These are phyloP conservation scores for Coniferiporia sulphurascens DNA, from an alignment of 1,284 basidiomycete species.

Conservation along the genomic window DNA sequence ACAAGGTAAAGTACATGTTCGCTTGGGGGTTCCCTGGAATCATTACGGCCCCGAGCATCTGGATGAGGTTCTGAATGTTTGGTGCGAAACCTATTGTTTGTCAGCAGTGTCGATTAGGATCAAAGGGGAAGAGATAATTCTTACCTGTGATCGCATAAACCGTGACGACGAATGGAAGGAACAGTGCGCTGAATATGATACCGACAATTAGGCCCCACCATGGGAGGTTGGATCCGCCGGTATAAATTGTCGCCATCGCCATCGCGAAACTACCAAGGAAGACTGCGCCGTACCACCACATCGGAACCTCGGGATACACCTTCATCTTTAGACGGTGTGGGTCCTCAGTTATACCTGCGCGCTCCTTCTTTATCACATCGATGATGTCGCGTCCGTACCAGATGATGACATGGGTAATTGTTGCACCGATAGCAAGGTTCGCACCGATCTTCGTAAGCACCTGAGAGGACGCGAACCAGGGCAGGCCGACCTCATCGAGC, in stretches of 20 bases:
- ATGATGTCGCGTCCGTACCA: slow-evolving; percentile 50
- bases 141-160: slow-evolving; percentile 18
- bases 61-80: slow-evolving; percentile 23
- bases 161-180: slow-evolving; percentile 11
- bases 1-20: slow-evolving; percentile 36
- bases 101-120: too few species aligned
- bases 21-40: slow-evolving; percentile 39
- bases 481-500: slow-evolving; percentile 30
- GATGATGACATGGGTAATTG: slow-evolving; percentile 42
- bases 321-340: slow-evolving; percentile 54
- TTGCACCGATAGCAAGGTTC: slow-evolving; percentile 27
- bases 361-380: slow-evolving; percentile 31
- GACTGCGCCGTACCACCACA: slow-evolving; percentile 54
- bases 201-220: slow-evolving; percentile 40
- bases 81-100: slow-evolving; percentile 18
- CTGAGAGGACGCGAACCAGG: slow-evolving; percentile 40
- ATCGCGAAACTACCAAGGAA: slow-evolving; percentile 43
- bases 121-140: too few species aligned
- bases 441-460: slow-evolving; percentile 36
- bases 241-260: slow-evolving; percentile 49
- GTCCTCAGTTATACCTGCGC: slow-evolving; percentile 20
- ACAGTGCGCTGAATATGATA: slow-evolving; percentile 13
- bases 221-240: slow-evolving; percentile 45
- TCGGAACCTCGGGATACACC: slow-evolving; percentile 51
- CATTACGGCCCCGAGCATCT: slow-evolving; percentile 37